A percentile compares a stretch with the other conserved stretches of the same genome.
Conservation (phyloP, 805 yeast genomes). For the Yamadazyma scolyti region DNA sequence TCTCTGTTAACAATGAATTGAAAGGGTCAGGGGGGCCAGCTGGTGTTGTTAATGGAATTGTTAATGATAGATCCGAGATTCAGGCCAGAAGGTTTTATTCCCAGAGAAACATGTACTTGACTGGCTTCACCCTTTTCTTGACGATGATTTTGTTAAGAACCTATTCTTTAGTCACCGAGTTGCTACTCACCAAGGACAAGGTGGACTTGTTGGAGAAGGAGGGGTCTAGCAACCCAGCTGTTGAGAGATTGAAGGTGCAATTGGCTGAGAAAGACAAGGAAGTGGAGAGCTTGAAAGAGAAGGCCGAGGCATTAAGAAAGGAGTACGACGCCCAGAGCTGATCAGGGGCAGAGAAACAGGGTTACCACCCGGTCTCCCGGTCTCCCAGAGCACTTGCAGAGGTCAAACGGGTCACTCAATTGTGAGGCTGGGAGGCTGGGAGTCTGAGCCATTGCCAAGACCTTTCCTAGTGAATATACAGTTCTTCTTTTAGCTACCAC, state of each 20-base stretch:
- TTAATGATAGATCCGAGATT: slow-evolving; percentile 71
- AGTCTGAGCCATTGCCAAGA: too few species aligned
- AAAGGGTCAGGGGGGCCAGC: slow-evolving; percentile 19
- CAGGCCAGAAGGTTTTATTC: slow-evolving; percentile 92
- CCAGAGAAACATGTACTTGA: slow-evolving; percentile 92
- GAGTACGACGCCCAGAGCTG: slow-evolving; percentile 45
- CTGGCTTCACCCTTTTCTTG: slow-evolving; percentile 91
- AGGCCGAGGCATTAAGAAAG: slow-evolving; percentile 59
- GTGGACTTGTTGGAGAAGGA: slow-evolving; percentile 33
- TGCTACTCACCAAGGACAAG: slow-evolving; percentile 61
- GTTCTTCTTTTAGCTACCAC: too few species aligned
- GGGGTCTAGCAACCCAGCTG: slow-evolving; percentile 33
- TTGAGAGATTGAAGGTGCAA: slow-evolving; percentile 42
- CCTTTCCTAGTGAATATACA: too few species aligned
- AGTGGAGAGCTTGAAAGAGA: slow-evolving; percentile 64
- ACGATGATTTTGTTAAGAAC: slow-evolving; percentile 84
- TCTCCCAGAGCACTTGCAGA: too few species aligned
- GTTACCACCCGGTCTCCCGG: too few species aligned
- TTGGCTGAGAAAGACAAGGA: slow-evolving; percentile 59
- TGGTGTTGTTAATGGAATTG: slow-evolving; percentile 17
- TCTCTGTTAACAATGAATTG: slow-evolving; percentile 63
- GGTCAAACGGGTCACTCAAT: too few species aligned
- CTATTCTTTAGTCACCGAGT: slow-evolving; percentile 71
- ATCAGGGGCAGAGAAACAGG: background rate
- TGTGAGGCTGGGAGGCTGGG: too few species aligned